Conservation (phyloP, 306 rosid genomes). For the Trifolium repens region DNA sequence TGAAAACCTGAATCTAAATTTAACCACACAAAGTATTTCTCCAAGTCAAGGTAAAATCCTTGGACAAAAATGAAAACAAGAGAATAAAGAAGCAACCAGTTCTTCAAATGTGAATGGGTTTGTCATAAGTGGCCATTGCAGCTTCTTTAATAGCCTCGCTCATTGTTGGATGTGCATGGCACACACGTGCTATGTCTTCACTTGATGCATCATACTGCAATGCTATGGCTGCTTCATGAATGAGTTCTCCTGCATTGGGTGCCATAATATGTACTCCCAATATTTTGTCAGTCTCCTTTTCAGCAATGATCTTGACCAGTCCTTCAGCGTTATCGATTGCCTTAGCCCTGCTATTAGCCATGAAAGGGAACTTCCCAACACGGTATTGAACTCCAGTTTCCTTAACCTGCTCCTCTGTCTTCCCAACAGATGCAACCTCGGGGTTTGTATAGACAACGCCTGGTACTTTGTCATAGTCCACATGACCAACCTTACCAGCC, state of each 20-base stretch:
- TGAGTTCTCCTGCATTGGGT: slow-evolving; percentile 96
- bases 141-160: slow-evolving; percentile 99
- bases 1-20: slow-evolving; percentile 52
- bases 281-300: slow-evolving; percentile 92
- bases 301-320: slow-evolving; percentile 87
- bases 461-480: slow-evolving; percentile 98
- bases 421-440: slow-evolving; percentile 95
- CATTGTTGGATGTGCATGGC: slow-evolving; percentile 99
- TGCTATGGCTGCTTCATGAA: slow-evolving; percentile 92
- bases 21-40: slow-evolving; percentile 50
- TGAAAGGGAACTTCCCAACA: slow-evolving; percentile 92
- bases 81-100: slow-evolving; percentile 35
- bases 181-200: slow-evolving; percentile 97
- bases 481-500: slow-evolving; percentile 96
- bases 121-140: slow-evolving; percentile 99
- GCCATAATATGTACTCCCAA: slow-evolving; percentile 99
- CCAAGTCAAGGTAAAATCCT: slow-evolving; percentile 56
- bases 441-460: slow-evolving; percentile 96
- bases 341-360: slow-evolving; percentile 99
- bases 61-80: slow-evolving; percentile 53
- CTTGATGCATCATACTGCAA: slow-evolving; percentile 90
- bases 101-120: slow-evolving; percentile 91
- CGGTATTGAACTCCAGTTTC: slow-evolving; percentile 68
- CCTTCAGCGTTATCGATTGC: slow-evolving; percentile 98
- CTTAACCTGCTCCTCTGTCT: slow-evolving; percentile 98